These are phyloP conservation scores for Aspergillus cavernicola DNA, from an alignment of 495 filamentous ascomycete genomes.

Conservation along the genomic window DNA sequence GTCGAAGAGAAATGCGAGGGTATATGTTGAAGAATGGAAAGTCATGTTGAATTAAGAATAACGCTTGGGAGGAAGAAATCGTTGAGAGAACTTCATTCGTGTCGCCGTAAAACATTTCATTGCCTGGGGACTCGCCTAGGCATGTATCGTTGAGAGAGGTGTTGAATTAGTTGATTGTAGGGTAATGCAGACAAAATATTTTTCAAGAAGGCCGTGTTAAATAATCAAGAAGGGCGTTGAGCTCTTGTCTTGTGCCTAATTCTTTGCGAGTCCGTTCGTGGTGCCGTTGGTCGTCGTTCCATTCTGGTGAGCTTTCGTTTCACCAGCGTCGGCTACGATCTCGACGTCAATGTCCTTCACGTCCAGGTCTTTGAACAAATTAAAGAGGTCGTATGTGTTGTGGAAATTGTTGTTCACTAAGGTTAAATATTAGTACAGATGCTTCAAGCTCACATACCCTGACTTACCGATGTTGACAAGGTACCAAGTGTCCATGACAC, in stretches of 20 bases:
- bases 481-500: slow-evolving; percentile 85
- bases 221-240: slow-evolving; percentile 1
- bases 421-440: slow-evolving; percentile 22
- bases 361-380: slow-evolving; percentile 75
- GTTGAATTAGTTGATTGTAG: slow-evolving; percentile 40
- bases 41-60: slow-evolving; percentile 44
- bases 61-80: slow-evolving; percentile 46
- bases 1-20: slow-evolving; percentile 19
- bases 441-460: not conserved
- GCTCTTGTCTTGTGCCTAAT: slow-evolving; percentile 21
- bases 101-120: slow-evolving; percentile 44
- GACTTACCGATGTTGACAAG: slow-evolving; percentile 89
- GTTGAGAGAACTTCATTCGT: slow-evolving; percentile 50
- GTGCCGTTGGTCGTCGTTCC: slow-evolving; percentile 20
- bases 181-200: slow-evolving; percentile 18
- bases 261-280: slow-evolving; percentile 18
- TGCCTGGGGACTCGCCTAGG: slow-evolving; percentile 30
- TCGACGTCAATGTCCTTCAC: slow-evolving; percentile 60
- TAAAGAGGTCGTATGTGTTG: slow-evolving; percentile 69
- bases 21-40: slow-evolving; percentile 35
- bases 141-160: slow-evolving; percentile 41
- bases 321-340: slow-evolving; percentile 19
- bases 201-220: slow-evolving; percentile 1
- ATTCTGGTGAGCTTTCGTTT: slow-evolving; percentile 12
- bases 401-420: slow-evolving; percentile 97